phyloP scores from a whole-genome alignment of 768 basidiomycete species.

The Heimioporus sp. region DNA sequence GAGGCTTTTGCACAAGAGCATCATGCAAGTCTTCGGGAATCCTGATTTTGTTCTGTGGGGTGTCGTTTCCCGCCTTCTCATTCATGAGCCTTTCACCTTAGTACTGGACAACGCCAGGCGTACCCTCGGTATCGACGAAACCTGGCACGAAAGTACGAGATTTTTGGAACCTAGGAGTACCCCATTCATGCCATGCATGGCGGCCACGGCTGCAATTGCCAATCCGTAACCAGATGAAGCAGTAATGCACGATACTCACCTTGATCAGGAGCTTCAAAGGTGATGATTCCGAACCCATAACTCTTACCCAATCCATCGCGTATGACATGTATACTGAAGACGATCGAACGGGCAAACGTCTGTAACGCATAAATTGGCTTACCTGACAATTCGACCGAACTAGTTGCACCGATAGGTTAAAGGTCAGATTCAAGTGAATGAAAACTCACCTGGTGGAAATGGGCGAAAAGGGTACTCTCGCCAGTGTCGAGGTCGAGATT shows the following conservation, averaged over 20 bases:
- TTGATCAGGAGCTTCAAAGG: conserved; percentile 80
- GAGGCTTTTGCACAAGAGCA: too few species aligned
- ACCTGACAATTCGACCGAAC: conserved; percentile 92
- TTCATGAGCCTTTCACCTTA: too few species aligned
- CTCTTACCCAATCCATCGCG: conserved; percentile 77
- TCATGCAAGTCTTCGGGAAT: too few species aligned
- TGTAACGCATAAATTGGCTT: conserved; percentile 15
- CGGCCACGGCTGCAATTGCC: conserved; percentile 55
- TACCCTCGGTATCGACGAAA: too few species aligned
- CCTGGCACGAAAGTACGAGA: conserved; percentile 79
- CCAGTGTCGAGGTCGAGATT: conserved; percentile 84
- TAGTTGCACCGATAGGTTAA: conserved; percentile 30
- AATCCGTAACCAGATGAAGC: background rate
- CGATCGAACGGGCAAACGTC: background rate
- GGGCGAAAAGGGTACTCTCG: conserved; percentile 77
- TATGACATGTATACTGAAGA: conserved; percentile 85
- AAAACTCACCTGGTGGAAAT: conserved; percentile 69
- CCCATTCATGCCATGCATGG: conserved; percentile 83
- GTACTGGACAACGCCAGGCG: too few species aligned
- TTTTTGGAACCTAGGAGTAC: conserved; percentile 66
- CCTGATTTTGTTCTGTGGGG: too few species aligned
- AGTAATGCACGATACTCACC: conserved; percentile 40
- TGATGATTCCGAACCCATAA: conserved; percentile 90
- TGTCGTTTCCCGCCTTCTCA: conserved; percentile 88
- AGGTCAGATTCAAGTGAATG: conserved; percentile 3